Percentiles rank a stretch among this genome's conserved stretches.
Evolutionary conservation across 805 yeast genomes (phyloP).

Genomic region (Clavispora fructus): DNA sequence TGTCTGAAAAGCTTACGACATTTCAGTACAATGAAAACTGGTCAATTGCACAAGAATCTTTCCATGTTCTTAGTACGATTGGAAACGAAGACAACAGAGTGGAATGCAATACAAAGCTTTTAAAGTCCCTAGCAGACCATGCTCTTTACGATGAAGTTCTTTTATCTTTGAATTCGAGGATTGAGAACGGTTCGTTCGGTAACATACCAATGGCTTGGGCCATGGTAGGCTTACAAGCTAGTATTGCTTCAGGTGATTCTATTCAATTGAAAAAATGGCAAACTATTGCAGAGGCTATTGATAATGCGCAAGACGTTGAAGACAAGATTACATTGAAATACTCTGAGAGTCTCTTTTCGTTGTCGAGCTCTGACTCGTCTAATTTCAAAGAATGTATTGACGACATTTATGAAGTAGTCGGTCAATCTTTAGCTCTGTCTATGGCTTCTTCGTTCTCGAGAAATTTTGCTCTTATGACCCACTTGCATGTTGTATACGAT

Average conservation of each 20-base stretch:
- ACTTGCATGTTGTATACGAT: conserved; percentile 34
- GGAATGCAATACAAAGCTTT: conserved; percentile 46
- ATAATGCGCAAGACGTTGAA: conserved; percentile 42
- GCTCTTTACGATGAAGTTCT: conserved; percentile 68
- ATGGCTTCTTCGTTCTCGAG: conserved; percentile 34
- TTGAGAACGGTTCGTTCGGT: conserved; percentile 15
- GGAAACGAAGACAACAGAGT: conserved; percentile 27
- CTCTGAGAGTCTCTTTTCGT: conserved; percentile 56
- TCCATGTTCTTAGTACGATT: conserved; percentile 53
- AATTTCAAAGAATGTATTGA: conserved; percentile 37
- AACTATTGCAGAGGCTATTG: conserved; percentile 40
- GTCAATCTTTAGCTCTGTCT: conserved; percentile 46
- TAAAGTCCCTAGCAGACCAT: conserved; percentile 70
- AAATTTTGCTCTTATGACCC: conserved; percentile 31
- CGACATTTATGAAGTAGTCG: conserved; percentile 53
- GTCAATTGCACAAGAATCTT: conserved; percentile 82
- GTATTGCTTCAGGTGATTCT: conserved; percentile 59
- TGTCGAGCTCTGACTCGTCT: conserved; percentile 27
- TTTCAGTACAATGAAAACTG: conserved; percentile 83
- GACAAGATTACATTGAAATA: conserved; percentile 56
- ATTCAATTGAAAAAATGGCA: conserved; percentile 55
- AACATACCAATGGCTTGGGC: conserved; percentile 52
- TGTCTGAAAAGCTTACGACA: conserved; percentile 72
- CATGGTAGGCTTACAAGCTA: conserved; percentile 67
- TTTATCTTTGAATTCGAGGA: conserved; percentile 39